A percentile compares a stretch with the other conserved stretches of the same genome.
phyloP scores from a whole-genome alignment of 768 basidiomycete genomes.

The Pisolithus sp. region DNA sequence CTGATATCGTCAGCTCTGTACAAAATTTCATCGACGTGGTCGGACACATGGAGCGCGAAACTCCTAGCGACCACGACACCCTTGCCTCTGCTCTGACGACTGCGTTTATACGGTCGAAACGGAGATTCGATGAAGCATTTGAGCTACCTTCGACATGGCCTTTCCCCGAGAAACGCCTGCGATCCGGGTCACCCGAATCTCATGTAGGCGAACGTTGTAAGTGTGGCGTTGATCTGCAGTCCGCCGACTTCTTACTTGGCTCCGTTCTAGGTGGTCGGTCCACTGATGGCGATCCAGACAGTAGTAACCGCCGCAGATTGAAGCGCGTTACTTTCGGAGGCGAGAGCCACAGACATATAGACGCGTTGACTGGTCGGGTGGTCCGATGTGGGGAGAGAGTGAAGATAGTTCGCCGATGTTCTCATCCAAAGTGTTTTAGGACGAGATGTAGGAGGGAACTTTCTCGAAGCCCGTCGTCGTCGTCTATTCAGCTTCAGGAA shows the following conservation, averaged over 20 bases:
- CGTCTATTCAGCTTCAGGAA: not conserved
- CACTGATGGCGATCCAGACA: not conserved
- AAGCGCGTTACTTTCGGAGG: not conserved
- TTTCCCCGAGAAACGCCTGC: not conserved
- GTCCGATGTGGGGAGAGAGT: not conserved
- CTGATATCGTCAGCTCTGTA: conserved; percentile 17
- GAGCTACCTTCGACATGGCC: not conserved
- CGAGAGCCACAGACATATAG: conserved; percentile 1
- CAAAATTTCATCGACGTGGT: conserved; percentile 15
- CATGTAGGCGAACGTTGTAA: not conserved
- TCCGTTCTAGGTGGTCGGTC: not conserved
- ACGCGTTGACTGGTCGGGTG: not conserved
- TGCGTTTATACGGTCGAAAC: not conserved
- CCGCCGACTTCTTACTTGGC: not conserved
- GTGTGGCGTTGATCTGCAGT: not conserved
- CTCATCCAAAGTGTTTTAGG: not conserved
- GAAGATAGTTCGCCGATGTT: not conserved
- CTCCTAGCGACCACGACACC: not conserved
- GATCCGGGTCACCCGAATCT: not conserved
- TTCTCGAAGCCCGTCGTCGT: conserved; percentile 7
- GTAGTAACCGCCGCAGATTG: not conserved
- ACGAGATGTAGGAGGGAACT: conserved; percentile 4
- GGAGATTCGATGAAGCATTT: not conserved
- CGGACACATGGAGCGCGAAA: conserved; percentile 9
- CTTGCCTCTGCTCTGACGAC: not conserved